Evolutionary conservation across 306 rosid species (phyloP).

Genomic region (Dicorynia guianensis): DNA sequence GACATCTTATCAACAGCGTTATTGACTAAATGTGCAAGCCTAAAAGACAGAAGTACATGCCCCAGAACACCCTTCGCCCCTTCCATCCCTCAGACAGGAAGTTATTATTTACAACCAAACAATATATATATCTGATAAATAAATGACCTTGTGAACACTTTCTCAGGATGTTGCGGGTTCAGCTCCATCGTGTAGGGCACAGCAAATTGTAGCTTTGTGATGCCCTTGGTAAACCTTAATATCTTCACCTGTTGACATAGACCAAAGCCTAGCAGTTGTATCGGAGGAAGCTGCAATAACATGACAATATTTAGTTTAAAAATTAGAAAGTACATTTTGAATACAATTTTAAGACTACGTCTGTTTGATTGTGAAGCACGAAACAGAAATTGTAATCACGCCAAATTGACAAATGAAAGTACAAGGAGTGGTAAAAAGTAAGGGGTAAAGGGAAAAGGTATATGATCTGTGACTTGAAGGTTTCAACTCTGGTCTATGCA

Average conservation of each 20-base stretch:
- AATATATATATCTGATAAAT: background rate
- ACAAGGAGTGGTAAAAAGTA: background rate
- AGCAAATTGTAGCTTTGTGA: constrained; percentile 92
- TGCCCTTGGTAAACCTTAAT: constrained; percentile 90
- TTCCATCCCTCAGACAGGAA: background rate
- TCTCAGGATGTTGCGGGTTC: constrained; percentile 70
- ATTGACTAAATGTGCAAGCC: too few species aligned
- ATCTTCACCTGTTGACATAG: constrained; percentile 85
- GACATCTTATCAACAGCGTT: too few species aligned
- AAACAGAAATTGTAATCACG: background rate
- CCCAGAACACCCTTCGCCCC: too few species aligned
- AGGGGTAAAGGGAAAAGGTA: background rate
- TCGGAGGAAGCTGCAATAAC: constrained; percentile 87
- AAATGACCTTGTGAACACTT: background rate
- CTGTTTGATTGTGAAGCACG: constrained; percentile 21
- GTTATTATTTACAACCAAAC: constrained; percentile 42
- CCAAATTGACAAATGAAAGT: constrained; percentile 23
- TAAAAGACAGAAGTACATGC: too few species aligned
- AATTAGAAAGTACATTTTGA: background rate
- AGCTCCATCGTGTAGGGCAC: constrained; percentile 98
- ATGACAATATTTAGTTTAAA: constrained; percentile 15
- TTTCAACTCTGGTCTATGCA: background rate
- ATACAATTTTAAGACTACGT: background rate
- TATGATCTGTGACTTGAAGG: constrained; percentile 5
- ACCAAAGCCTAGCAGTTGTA: constrained; percentile 96